Conservation (phyloP, 2,329 filamentous ascomycete species). For the Xylariaceae sp. region DNA sequence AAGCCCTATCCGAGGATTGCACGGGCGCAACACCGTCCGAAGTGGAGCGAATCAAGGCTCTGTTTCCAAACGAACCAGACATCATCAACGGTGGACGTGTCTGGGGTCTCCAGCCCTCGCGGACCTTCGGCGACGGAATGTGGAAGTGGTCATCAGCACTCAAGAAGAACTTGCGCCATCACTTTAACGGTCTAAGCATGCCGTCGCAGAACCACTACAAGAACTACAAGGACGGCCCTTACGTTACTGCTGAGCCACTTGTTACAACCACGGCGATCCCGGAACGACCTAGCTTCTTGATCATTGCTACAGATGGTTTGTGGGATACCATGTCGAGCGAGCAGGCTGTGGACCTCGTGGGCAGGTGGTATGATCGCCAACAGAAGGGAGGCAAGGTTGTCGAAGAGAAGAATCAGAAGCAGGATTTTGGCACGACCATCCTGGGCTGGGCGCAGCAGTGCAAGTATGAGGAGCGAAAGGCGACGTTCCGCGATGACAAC, state of each 20-base stretch:
- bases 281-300: conserved; percentile 50
- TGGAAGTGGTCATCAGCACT: conserved; percentile 60
- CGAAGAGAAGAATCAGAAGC: conserved; percentile 7
- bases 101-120: conserved; percentile 55
- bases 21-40: conserved; percentile 59
- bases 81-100: conserved; percentile 55
- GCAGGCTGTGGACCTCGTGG: conserved; percentile 53
- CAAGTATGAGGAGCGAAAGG: conserved; percentile 48
- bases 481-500: conserved; percentile 74
- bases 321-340: conserved; percentile 57
- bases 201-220: conserved; percentile 40
- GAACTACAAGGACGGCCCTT: conserved; percentile 52
- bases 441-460: conserved; percentile 26
- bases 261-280: conserved; percentile 52
- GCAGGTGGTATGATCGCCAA: conserved; percentile 44
- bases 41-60: conserved; percentile 46
- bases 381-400: conserved; percentile 22
- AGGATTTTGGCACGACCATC: conserved; percentile 24
- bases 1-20: conserved; percentile 58
- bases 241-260: conserved; percentile 62
- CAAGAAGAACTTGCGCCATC: conserved; percentile 39
- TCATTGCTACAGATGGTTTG: conserved; percentile 62
- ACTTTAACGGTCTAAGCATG: conserved; percentile 42
- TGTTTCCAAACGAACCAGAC: conserved; percentile 58
- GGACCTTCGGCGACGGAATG: conserved; percentile 62